Conservation (phyloP, 2,329 filamentous ascomycete species). For the Tricladium varicosporioides region DNA sequence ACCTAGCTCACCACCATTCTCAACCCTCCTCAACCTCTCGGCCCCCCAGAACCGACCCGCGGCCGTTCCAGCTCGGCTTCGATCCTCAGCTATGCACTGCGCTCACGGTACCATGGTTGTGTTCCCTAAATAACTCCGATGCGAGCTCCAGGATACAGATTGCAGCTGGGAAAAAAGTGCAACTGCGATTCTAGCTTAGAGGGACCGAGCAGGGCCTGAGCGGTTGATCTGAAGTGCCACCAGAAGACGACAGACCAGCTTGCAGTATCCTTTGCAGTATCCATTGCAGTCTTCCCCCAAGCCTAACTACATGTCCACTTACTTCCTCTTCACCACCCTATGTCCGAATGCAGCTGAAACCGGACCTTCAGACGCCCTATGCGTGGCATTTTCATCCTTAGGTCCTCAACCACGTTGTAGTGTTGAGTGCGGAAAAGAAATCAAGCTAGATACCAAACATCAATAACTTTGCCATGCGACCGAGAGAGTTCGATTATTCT, state of each 20-base stretch:
- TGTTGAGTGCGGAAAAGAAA: too few relatives aligned
- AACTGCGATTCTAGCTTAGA: background rate
- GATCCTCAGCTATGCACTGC: background rate
- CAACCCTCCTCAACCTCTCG: background rate
- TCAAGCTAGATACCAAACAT: too few relatives aligned
- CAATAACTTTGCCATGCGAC: too few relatives aligned
- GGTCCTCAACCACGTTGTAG: background rate
- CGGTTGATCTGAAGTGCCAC: background rate
- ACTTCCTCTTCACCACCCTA: background rate
- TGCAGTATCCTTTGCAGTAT: too few relatives aligned
- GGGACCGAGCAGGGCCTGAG: slow-evolving; percentile 4
- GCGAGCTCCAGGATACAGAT: background rate
- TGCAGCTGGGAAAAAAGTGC: background rate
- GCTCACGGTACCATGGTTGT: background rate
- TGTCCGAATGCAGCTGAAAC: background rate
- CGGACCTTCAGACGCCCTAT: background rate
- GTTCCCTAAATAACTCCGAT: slow-evolving; percentile 1
- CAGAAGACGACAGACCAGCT: too few relatives aligned
- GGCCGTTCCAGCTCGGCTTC: slow-evolving; percentile 2
- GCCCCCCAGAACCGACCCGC: background rate
- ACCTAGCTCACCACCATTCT: too few relatives aligned
- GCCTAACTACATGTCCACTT: background rate
- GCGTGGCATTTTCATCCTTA: background rate
- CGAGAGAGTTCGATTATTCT: too few relatives aligned
- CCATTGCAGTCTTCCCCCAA: too few relatives aligned